Evolutionary conservation across 495 filamentous ascomycete species (phyloP).

Genomic region (Neurospora pannonica): DNA sequence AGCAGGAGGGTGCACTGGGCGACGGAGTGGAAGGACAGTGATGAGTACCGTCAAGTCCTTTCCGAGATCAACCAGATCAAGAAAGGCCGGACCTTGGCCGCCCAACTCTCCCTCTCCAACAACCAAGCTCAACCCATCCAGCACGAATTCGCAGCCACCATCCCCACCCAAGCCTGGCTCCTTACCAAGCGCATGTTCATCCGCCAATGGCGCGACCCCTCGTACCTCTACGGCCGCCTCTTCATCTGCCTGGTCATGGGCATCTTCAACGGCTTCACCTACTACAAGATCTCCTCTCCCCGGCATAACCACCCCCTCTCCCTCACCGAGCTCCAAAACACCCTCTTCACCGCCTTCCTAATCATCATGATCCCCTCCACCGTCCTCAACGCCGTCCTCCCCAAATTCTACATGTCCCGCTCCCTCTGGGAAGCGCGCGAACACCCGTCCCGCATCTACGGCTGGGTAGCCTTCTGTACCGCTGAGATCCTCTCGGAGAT

Average conservation of each 20-base stretch:
- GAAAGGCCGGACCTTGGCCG: conserved; percentile 7
- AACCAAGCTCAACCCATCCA: conserved; percentile 16
- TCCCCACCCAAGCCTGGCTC: conserved; percentile 32
- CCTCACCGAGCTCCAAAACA: conserved; percentile 64
- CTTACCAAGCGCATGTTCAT: conserved; percentile 57
- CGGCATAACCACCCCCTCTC: background rate
- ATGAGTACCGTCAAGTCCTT: conserved; percentile 55
- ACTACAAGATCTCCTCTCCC: conserved; percentile 48
- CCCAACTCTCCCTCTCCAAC: conserved; percentile 27
- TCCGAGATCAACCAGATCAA: conserved; percentile 64
- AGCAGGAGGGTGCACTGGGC: conserved; percentile 62
- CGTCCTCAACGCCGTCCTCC: conserved; percentile 63
- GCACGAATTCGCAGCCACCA: conserved; percentile 29
- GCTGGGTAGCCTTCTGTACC: conserved; percentile 73
- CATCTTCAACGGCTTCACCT: conserved; percentile 82
- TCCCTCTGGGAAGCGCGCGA: conserved; percentile 69
- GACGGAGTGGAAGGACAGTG: conserved; percentile 62
- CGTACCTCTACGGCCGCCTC: conserved; percentile 62
- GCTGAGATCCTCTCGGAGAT: conserved; percentile 71
- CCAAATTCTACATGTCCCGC: conserved; percentile 74
- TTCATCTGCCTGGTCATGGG: conserved; percentile 43
- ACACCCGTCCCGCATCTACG: conserved; percentile 67
- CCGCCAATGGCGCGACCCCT: conserved; percentile 70
- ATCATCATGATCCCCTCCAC: conserved; percentile 68
- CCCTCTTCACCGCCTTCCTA: conserved; percentile 69